Conservation (phyloP, 2,329 filamentous ascomycete genomes). For the Cyphellophora europaea region DNA sequence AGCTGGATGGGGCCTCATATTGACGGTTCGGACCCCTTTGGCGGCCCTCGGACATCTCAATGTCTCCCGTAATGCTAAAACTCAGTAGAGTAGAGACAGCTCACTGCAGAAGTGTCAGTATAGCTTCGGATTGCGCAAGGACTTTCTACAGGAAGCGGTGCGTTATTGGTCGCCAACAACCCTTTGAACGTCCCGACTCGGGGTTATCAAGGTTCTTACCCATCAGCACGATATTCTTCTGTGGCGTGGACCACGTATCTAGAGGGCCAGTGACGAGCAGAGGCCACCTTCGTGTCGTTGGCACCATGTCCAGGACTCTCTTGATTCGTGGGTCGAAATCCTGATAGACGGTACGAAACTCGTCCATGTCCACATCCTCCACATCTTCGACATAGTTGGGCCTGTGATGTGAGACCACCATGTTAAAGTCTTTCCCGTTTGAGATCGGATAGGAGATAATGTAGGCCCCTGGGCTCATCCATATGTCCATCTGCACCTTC, state of each 20-base stretch:
- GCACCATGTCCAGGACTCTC: constrained; percentile 32
- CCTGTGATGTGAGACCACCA: constrained; percentile 36
- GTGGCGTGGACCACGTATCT: constrained; percentile 29
- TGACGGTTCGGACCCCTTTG: no score
- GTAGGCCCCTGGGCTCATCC: constrained; percentile 31
- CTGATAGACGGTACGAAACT: constrained; percentile 33
- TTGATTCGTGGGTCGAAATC: constrained; percentile 37
- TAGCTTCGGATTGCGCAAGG: no score
- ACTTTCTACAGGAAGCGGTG: no score
- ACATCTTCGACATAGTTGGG: constrained; percentile 27
- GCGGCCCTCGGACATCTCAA: no score
- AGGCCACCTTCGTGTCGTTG: constrained; percentile 29
- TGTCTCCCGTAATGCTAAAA: no score
- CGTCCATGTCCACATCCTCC: constrained; percentile 31
- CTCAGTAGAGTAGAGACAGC: no score
- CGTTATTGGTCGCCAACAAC: constrained; percentile 27
- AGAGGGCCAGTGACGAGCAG: constrained; percentile 34
- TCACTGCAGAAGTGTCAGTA: no score
- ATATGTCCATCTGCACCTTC: constrained; percentile 36
- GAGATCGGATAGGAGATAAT: constrained; percentile 39
- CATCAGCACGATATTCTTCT: constrained; percentile 34
- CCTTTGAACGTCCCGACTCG: neutral
- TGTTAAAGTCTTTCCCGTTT: constrained; percentile 35
- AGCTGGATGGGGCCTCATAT: no score
- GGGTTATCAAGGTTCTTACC: constrained; percentile 16